Evolutionary conservation across 106 monocot genomes (phyloP), one percentile per base, ranked within the genome.

Genomic region (Apostasia shenzhenica): DNA sequence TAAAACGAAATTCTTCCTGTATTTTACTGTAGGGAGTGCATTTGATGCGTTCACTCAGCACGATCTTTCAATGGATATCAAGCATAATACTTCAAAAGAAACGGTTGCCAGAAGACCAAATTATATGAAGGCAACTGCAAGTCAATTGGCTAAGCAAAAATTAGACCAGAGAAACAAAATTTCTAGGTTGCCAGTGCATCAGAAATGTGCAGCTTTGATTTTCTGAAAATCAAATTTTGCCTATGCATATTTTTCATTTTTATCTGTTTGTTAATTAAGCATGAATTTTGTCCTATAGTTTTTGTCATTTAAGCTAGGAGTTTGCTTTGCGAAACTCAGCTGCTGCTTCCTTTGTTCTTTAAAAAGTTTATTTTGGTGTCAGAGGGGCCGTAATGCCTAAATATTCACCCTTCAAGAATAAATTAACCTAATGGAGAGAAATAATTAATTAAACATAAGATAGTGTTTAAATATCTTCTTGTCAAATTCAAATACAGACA

Each of bases 91-190:
- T 66, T 7, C 13, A 8, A 7, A 88, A 76, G 66, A 48, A 55
- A 12, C 70, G 67, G 14, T 55, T 53, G 55, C 73, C 49, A 86
- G 57, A 57, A 8, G 77, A 55, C 84, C 95, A 40, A 91, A 81
- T 63, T 82, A 91, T 56, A 88, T 91, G 95, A 95, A 91, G 69
- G 86, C 91, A 59, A 95, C 95, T 55, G 84, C 81, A 74, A 84
- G 88, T 76, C 85, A 84, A 41, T 69, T 95, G 79, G 91, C 91
- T 59, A 88, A 81, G 61, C 81, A 86, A 84, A 81, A 72, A 67
- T 48, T 62, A 45, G 48, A n/a, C 66, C 73, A 54, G 55, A 60
- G 38, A 79, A 68, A 55, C 57, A 39, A 56, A 39, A 56, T 40
- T 39, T 76, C 10, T 72, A 7, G 44, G 66, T 41, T 58, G 77